Conservation (phyloP, 2,329 filamentous ascomycete species). For the Ampelomyces quisqualis region DNA sequence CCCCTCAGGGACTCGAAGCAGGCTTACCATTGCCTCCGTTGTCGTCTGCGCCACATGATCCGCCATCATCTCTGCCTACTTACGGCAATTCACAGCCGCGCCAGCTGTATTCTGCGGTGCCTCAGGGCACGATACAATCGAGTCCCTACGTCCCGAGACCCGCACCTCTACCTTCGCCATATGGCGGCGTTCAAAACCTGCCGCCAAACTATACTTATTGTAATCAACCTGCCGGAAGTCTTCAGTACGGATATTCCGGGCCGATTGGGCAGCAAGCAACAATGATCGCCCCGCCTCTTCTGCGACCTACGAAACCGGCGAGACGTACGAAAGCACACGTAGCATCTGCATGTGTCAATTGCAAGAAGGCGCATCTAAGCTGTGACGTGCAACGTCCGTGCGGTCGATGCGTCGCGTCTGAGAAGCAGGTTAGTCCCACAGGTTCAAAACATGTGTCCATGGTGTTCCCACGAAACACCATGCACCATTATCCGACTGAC, state of each 20-base stretch:
- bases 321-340: conserved; percentile 72
- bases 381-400: conserved; percentile 71
- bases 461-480: too few relatives aligned
- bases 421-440: conserved; percentile 59
- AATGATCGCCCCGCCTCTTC: conserved; percentile 35
- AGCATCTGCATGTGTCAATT: conserved; percentile 80
- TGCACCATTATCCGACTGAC: too few relatives aligned
- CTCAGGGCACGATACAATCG: conserved; percentile 24
- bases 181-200: conserved; percentile 23
- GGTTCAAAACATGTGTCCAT: too few relatives aligned
- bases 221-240: conserved; percentile 26
- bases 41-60: conserved; percentile 28
- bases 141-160: conserved; percentile 31
- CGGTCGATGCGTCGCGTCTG: conserved; percentile 72
- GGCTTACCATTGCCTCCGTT: conserved; percentile 29
- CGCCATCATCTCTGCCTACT: conserved; percentile 20
- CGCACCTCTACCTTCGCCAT: conserved; percentile 27
- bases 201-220: conserved; percentile 37
- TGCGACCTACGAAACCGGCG: conserved; percentile 38
- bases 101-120: conserved; percentile 35
- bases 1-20: conserved; percentile 26
- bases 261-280: conserved; percentile 36
- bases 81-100: conserved; percentile 27
- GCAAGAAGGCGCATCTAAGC: conserved; percentile 77
- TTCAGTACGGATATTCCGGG: conserved; percentile 29